Evolutionary conservation across 2,329 filamentous ascomycete genomes (phyloP), one percentile per base, ranked within the genome.

Genomic region (Reticulascus tulasneorum): DNA sequence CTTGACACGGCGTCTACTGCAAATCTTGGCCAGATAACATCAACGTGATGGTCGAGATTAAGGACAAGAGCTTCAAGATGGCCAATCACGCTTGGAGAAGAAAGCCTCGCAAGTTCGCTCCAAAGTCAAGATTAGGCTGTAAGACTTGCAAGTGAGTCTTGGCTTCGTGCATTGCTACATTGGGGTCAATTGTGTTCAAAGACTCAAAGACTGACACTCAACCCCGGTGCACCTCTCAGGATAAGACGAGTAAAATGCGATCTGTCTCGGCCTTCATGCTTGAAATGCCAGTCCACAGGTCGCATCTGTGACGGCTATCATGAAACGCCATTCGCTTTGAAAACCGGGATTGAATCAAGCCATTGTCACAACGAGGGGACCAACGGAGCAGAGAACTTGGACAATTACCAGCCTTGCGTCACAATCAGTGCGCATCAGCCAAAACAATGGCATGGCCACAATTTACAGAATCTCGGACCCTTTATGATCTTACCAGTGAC

Each of bases 101-200:
- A 42, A 56, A 47, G 37, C 58, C 61, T 45, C 55, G 59, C 28
- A 56, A 53, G 25, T 63, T 56, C 22, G 56, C 61, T 35, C 56
- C 59, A 44, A 64, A 63, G 49, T 63, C 59, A 43, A 56, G 52
- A 48, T 47, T 56, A 11, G 60, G 59, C 30, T 64, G 59, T 45
- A 62, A 58, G 45, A 63, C 60, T 26, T 63, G 60, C 59, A 63
- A 64, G 60, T 63, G 37, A 57, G 59, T 52, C 30, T 44, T 37
- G 34, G 33, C 35, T 41, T 32, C 12, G 13, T 31, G 13, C 12
- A 17, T 31, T 13, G 6, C 29, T 38, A 29, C 30, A 29, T 28
- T 36, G 20, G 20, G 24, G 38, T 38, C 21, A 37, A 43, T 8
- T n/a, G n/a, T n/a, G n/a, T n/a, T n/a, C n/a, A n/a, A n/a, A 32